Conservation (phyloP, 176 grass and related monocot genomes). For the Alloteropsis semialata region DNA sequence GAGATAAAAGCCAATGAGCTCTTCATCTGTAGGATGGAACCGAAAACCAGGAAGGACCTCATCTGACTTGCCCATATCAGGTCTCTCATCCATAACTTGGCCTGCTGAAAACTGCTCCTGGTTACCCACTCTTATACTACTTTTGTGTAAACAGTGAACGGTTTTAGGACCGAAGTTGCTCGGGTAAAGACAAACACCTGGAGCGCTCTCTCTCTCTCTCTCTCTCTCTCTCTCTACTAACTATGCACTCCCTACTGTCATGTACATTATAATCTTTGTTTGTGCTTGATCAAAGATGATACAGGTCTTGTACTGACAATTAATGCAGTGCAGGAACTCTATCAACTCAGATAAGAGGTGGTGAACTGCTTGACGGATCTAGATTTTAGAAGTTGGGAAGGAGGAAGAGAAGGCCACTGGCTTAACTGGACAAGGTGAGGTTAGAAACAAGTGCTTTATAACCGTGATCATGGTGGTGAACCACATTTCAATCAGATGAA, state of each 20-base stretch:
- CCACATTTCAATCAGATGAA: neutral
- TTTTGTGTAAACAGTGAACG: slow-evolving; percentile 27
- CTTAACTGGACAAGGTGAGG: neutral
- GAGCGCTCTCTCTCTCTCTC: neutral
- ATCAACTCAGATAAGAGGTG: neutral
- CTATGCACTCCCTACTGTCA: neutral
- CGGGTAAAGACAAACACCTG: neutral
- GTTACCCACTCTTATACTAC: slow-evolving; percentile 12
- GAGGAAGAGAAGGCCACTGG: neutral
- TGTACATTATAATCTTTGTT: neutral
- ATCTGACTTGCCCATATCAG: slow-evolving; percentile 48
- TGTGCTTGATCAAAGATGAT: slow-evolving; percentile 9
- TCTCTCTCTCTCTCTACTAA: neutral
- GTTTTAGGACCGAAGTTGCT: slow-evolving; percentile 6
- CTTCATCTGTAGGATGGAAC: slow-evolving; percentile 78
- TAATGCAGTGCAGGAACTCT: neutral
- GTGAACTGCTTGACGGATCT: neutral
- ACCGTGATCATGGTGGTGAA: neutral
- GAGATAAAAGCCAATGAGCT: slow-evolving; percentile 59
- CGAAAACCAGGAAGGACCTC: slow-evolving; percentile 64
- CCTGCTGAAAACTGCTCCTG: neutral
- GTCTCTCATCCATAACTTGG: slow-evolving; percentile 41
- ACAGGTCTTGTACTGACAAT: neutral
- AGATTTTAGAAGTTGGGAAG: neutral
- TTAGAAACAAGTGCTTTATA: slow-evolving; percentile 17